phyloP scores from a whole-genome alignment of 805 yeast species.

The Zygoascus tannicola region DNA sequence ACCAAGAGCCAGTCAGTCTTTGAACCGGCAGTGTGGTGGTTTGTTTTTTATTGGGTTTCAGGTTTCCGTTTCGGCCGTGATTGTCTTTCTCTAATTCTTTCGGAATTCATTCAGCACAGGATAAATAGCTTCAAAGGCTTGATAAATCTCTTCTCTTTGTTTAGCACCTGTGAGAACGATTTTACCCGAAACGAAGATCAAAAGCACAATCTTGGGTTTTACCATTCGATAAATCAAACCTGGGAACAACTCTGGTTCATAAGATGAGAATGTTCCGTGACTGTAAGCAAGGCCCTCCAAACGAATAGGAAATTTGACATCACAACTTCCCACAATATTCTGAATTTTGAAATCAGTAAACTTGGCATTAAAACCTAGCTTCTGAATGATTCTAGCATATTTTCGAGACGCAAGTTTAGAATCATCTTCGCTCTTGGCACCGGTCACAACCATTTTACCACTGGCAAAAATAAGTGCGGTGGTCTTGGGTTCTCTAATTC shows the following conservation, averaged over 20 bases:
- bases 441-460: conserved; percentile 99
- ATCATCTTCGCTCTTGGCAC: conserved; percentile 98
- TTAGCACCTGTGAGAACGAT: conserved; percentile 98
- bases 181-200: conserved; percentile 94
- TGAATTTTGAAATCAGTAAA: conserved; percentile 97
- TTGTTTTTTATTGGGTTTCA: background rate
- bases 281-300: conserved; percentile 95
- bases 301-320: conserved; percentile 95
- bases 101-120: conserved; percentile 98
- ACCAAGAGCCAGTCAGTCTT: no score
- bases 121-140: conserved; percentile 95
- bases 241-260: conserved; percentile 96
- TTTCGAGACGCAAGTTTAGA: conserved; percentile 96
- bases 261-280: conserved; percentile 97
- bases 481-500: conserved; percentile 97
- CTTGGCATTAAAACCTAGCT: conserved; percentile 94
- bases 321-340: conserved; percentile 97
- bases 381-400: conserved; percentile 95
- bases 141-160: conserved; percentile 96
- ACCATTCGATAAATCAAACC: conserved; percentile 99
- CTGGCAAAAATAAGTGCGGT: conserved; percentile 97
- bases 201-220: conserved; percentile 90
- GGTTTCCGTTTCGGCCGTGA: background rate
- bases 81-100: conserved; percentile 41
- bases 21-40: no score